These are phyloP conservation scores for Chamaenerion angustifolium DNA, from an alignment of 345 rosid species.

Conservation along the genomic window DNA sequence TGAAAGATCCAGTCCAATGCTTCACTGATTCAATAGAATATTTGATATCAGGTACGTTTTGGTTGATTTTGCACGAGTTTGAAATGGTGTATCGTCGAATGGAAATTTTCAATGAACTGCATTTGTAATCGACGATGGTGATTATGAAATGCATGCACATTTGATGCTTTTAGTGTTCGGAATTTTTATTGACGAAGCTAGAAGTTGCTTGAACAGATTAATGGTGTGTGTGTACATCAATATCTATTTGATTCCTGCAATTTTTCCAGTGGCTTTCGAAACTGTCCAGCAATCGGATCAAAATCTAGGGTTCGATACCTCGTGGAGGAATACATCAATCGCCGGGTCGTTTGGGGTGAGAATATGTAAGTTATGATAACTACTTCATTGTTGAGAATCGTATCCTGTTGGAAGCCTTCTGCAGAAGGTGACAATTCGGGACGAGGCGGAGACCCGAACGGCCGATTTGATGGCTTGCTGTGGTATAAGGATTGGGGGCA, in stretches of 20 bases:
- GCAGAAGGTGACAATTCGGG: constrained; percentile 55
- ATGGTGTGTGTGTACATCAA: constrained; percentile 46
- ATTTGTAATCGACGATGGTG: no score
- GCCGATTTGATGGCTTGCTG: constrained; percentile 59
- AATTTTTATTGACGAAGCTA: no score
- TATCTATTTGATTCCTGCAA: constrained; percentile 43
- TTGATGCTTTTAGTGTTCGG: no score
- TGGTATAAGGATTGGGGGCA: constrained; percentile 81
- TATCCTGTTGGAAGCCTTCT: constrained; percentile 84
- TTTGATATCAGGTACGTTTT: no score
- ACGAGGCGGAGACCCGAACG: constrained; percentile 40
- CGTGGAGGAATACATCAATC: constrained; percentile 33
- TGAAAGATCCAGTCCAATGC: no score
- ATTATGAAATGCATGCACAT: no score
- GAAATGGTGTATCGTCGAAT: no score
- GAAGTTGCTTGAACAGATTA: constrained; percentile 9
- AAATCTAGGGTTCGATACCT: constrained; percentile 16
- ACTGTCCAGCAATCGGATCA: constrained; percentile 17
- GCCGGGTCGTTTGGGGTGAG: constrained; percentile 56
- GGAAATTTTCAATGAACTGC: no score
- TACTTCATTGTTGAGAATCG: constrained; percentile 42
- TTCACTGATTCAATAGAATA: no score
- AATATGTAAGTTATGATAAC: constrained; percentile 83
- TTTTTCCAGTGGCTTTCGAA: constrained; percentile 29
- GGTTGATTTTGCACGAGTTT: no score